Evolutionary conservation across 225 moss, liverwort and hornwort genomes (phyloP).

Genomic region (Marchantia polymorpha): DNA sequence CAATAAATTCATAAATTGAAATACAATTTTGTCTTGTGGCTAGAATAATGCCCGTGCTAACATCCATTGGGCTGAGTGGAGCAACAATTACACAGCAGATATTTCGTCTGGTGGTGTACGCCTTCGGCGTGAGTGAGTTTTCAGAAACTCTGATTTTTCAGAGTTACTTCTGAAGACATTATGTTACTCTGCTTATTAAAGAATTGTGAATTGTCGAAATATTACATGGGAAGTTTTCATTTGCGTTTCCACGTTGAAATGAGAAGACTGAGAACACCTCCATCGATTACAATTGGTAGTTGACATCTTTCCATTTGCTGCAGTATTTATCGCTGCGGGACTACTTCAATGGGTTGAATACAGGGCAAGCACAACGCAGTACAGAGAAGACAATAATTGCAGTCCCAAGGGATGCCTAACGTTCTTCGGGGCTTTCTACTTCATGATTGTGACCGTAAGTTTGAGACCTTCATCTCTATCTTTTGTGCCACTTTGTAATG

Average conservation of each 20-base stretch:
- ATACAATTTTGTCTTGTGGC: constrained; percentile 3
- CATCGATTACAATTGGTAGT: neutral
- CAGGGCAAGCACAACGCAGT: constrained; percentile 53
- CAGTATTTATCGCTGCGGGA: constrained; percentile 97
- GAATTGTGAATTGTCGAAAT: too few relatives aligned
- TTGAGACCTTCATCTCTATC: neutral
- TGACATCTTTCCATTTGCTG: constrained; percentile 12
- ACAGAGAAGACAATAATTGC: constrained; percentile 56
- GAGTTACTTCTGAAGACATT: too few relatives aligned
- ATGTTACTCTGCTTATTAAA: too few relatives aligned
- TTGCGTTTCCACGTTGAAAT: too few relatives aligned
- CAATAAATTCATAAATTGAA: too few relatives aligned
- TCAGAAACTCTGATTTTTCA: neutral
- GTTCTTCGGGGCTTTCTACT: constrained; percentile 87
- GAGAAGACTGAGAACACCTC: too few relatives aligned
- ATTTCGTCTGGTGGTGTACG: constrained; percentile 43
- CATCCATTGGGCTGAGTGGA: constrained; percentile 47
- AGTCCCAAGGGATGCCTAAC: constrained; percentile 63
- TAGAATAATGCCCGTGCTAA: constrained; percentile 48
- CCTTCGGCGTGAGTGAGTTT: constrained; percentile 54
- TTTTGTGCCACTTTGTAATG: neutral
- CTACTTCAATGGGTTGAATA: constrained; percentile 94
- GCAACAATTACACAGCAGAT: constrained; percentile 49
- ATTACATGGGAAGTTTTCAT: too few relatives aligned
- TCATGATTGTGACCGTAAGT: constrained; percentile 90